phyloP scores from a whole-genome alignment of 495 filamentous ascomycete genomes.

The Arthonia radiata region DNA sequence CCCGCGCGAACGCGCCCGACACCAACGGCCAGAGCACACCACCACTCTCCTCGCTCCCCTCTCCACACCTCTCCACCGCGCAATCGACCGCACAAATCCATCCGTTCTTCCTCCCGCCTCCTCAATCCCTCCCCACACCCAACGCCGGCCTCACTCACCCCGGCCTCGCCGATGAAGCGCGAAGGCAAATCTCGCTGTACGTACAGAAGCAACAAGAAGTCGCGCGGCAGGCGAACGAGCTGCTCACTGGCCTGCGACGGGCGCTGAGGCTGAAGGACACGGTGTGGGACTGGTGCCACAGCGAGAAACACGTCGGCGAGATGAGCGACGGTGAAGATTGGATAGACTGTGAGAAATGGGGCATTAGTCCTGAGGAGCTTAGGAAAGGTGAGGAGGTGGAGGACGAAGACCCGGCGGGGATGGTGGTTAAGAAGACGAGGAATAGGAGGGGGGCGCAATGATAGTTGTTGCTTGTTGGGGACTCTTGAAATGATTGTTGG shows the following conservation, averaged over 20 bases:
- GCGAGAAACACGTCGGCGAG: slow-evolving; percentile 66
- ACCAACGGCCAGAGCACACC: slow-evolving; percentile 11
- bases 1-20: slow-evolving; percentile 18
- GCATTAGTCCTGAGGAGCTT: slow-evolving; percentile 45
- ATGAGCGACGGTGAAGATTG: slow-evolving; percentile 89
- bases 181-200: slow-evolving; percentile 57
- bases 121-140: slow-evolving; percentile 41
- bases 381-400: slow-evolving; percentile 86
- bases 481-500: no score
- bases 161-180: slow-evolving; percentile 67
- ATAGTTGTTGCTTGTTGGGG: no score
- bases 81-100: slow-evolving; percentile 32
- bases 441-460: no score
- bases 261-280: slow-evolving; percentile 55
- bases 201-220: slow-evolving; percentile 94
- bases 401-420: slow-evolving; percentile 20
- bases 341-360: slow-evolving; percentile 83
- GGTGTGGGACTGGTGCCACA: slow-evolving; percentile 67
- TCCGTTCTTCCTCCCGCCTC: slow-evolving; percentile 60
- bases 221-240: slow-evolving; percentile 48
- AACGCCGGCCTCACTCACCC: slow-evolving; percentile 62
- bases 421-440: slow-evolving; percentile 7
- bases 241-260: slow-evolving; percentile 50
- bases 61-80: slow-evolving; percentile 11
- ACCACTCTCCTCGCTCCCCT: slow-evolving; percentile 19